Percentiles rank a stretch among this genome's conserved stretches.
phyloP scores from a whole-genome alignment of 2,329 filamentous ascomycete species.

The Fusarium bactridioides region DNA sequence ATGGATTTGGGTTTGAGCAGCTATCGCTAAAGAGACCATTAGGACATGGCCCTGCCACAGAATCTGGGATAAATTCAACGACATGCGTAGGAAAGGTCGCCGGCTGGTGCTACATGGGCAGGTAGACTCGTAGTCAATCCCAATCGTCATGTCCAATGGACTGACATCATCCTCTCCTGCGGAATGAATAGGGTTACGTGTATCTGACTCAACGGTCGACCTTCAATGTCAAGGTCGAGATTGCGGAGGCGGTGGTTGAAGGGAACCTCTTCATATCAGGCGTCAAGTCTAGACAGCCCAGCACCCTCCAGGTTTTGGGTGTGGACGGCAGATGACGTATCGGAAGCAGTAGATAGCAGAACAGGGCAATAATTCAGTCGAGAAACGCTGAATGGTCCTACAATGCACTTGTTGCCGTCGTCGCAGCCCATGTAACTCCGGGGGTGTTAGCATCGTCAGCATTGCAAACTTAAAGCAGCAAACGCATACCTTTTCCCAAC shows the following conservation, averaged over 20 bases:
- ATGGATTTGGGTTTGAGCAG: rapidly evolving
- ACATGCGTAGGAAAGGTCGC: neutral
- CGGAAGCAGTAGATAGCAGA: neutral
- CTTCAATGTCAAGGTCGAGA: neutral
- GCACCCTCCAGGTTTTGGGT: neutral
- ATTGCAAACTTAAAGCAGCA: no score
- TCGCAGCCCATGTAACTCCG: neutral
- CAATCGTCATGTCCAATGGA: no score
- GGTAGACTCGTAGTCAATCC: neutral
- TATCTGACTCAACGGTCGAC: neutral
- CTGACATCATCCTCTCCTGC: neutral
- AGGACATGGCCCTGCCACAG: neutral
- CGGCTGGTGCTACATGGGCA: no score
- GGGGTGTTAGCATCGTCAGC: neutral
- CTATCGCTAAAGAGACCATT: no score
- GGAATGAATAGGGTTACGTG: no score
- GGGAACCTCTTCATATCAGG: no score
- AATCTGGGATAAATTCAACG: neutral
- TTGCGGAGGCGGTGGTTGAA: neutral
- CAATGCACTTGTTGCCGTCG: neutral
- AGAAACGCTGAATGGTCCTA: no score
- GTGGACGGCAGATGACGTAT: rapidly evolving
- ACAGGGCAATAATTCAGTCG: rapidly evolving
- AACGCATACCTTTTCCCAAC: rapidly evolving
- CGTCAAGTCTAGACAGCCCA: neutral